Evolutionary conservation across 805 yeast species (phyloP).

Genomic region (Kodamaea fukazawae): DNA sequence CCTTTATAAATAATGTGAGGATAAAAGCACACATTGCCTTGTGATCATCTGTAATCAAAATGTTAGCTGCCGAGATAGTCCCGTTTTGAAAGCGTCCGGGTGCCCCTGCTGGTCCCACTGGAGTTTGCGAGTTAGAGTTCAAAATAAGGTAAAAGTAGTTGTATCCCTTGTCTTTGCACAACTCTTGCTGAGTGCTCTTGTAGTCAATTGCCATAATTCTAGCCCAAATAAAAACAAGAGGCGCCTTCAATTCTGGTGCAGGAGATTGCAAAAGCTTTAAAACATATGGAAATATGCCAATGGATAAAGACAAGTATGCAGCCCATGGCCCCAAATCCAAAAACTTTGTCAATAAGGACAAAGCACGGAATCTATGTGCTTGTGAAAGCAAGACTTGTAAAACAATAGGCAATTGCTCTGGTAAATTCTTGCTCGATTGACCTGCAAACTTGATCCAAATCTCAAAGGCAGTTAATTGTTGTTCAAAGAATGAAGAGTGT

Average conservation of each 20-base stretch:
- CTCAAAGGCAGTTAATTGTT: constrained; percentile 93
- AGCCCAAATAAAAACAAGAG: constrained; percentile 95
- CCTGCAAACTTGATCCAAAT: constrained; percentile 89
- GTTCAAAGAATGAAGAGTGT: constrained; percentile 93
- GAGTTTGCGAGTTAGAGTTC: constrained; percentile 39
- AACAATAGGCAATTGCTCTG: constrained; percentile 93
- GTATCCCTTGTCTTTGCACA: constrained; percentile 87
- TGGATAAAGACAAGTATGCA: constrained; percentile 84
- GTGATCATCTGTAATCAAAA: constrained; percentile 69
- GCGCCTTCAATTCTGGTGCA: constrained; percentile 92
- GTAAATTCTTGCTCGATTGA: constrained; percentile 77
- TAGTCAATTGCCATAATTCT: constrained; percentile 95
- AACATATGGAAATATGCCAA: constrained; percentile 95
- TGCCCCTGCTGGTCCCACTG: constrained; percentile 30
- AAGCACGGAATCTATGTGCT: constrained; percentile 87
- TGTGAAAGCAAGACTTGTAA: constrained; percentile 90
- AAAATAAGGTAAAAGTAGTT: constrained; percentile 82
- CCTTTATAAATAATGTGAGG: constrained; percentile 77
- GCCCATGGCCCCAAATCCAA: constrained; percentile 98
- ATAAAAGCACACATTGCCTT: constrained; percentile 95
- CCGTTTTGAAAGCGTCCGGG: constrained; percentile 17
- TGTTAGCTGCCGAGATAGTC: constrained; percentile 19
- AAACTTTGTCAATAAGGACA: constrained; percentile 78
- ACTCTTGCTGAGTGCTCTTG: constrained; percentile 84
- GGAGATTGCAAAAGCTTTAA: constrained; percentile 88